Evolutionary conservation across 2,329 filamentous ascomycete species (phyloP).

Genomic region (Geoglossum cookeanum): DNA sequence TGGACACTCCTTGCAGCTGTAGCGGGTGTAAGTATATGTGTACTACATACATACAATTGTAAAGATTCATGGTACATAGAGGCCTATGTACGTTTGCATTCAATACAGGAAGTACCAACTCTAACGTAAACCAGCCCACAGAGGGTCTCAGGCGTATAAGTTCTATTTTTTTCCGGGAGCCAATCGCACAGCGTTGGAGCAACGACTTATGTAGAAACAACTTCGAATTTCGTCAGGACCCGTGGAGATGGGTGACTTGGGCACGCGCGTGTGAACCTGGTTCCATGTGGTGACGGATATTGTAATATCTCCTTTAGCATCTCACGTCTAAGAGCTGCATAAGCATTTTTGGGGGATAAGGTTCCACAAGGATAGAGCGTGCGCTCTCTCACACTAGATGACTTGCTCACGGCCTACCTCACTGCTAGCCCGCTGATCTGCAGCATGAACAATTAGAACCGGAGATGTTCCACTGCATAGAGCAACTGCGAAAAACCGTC

Average conservation of each 20-base stretch:
- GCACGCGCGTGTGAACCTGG: constrained; percentile 25
- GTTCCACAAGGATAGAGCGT: constrained; percentile 43
- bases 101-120: constrained; percentile 64
- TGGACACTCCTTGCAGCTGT: constrained; percentile 74
- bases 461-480: constrained; percentile 43
- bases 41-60: constrained; percentile 13
- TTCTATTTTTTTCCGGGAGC: background rate
- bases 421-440: constrained; percentile 41
- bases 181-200: constrained; percentile 47
- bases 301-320: constrained; percentile 21
- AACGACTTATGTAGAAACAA: constrained; percentile 90
- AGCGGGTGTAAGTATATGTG: background rate
- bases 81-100: constrained; percentile 56
- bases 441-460: constrained; percentile 49
- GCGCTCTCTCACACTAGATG: constrained; percentile 19
- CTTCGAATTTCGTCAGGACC: constrained; percentile 6
- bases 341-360: constrained; percentile 37
- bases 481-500: constrained; percentile 34
- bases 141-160: no score
- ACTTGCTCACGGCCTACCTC: constrained; percentile 33
- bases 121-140: constrained; percentile 60
- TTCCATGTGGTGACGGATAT: constrained; percentile 44
- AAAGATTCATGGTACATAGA: background rate
- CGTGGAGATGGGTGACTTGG: background rate
- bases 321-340: constrained; percentile 31